Base-by-base conservation (phyloP, 1,284 basidiomycete genomes). In the Gomphus bonarii region DNA sequence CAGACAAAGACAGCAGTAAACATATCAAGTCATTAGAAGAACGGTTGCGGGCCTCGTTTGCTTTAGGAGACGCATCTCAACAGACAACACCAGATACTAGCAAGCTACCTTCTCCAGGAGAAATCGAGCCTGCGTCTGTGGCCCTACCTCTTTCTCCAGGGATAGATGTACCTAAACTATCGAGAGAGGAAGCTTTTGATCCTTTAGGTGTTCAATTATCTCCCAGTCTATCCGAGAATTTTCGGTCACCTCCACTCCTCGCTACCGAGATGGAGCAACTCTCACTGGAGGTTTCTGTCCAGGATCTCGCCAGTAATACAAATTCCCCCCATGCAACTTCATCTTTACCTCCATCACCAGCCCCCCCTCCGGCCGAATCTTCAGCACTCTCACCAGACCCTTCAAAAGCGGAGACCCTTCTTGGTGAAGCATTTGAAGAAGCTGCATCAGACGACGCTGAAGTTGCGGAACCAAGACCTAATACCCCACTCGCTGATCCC, bases 1-100 rank as follows among this genome's bases (percentile, higher is more conserved):
- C 64, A 52, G 59, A 63, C 58, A 50, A 55, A 55, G 9, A 50
- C 43, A 47, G 61, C 28, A 40, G 44, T 43, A 51, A 47, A 28
- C 54, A 35, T 50, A 43, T 20, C 30, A 52, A 51, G 30, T 20
- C 77, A 10, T 72, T 89, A 0, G 87, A 90, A 68, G 87, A 90
- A 57, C 76, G 88, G 49, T 69, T 90, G 14, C 77, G 82, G 28
- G 75, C 75, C 35, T 79, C 80, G 31, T 78, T 84, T 62, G 73
- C 76, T 44, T 73, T 75, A 53, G 77, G 77, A 28, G 85, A 88
- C 11, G 70, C 72, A 12, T 78, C 80, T 2, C 71, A 66, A 59
- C 62, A 70, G n/a, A 71, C 72, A 35, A 74, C 79, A 1, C 73
- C 80, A 12, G 65, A 68, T 20, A 60, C 25, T 10, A 57, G 55